These are phyloP conservation scores for Penicillium canescens DNA, from an alignment of 495 filamentous ascomycete genomes.

Conservation along the genomic window DNA sequence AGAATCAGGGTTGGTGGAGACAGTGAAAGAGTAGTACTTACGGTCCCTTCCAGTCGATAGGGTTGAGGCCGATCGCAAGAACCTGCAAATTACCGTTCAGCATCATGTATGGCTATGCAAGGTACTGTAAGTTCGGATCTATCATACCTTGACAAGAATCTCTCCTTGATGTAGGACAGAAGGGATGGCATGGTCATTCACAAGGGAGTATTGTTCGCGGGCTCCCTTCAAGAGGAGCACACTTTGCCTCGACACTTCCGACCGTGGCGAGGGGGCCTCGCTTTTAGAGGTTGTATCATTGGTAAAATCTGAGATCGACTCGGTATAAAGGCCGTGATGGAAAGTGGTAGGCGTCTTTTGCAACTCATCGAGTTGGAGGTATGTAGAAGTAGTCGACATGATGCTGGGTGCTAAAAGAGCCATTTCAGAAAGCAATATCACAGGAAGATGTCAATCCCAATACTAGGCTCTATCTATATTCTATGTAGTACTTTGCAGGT, in stretches of 20 bases:
- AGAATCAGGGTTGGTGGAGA: not conserved
- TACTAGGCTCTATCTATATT: slow-evolving; percentile 18
- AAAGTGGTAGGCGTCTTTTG: slow-evolving; percentile 16
- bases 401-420: slow-evolving; percentile 19
- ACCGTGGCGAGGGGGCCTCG: not conserved
- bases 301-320: not conserved
- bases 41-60: slow-evolving; percentile 74
- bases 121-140: not conserved
- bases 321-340: slow-evolving; percentile 14
- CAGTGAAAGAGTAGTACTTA: slow-evolving; percentile 30
- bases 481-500: not conserved
- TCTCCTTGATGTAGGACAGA: slow-evolving; percentile 44
- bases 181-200: slow-evolving; percentile 52
- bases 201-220: slow-evolving; percentile 41
- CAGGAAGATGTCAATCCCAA: not conserved
- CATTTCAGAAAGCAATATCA: slow-evolving; percentile 8
- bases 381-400: slow-evolving; percentile 30
- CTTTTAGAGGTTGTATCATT: slow-evolving; percentile 6
- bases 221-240: slow-evolving; percentile 37
- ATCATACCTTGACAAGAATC: slow-evolving; percentile 52
- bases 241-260: slow-evolving; percentile 23
- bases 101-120: not conserved
- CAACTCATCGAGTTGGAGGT: slow-evolving; percentile 23
- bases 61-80: slow-evolving; percentile 64
- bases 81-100: slow-evolving; percentile 27